Percentiles rank a stretch among this genome's conserved stretches.
phyloP scores from a whole-genome alignment of 1,139 yeast species.

The Spencermartinsiella ligniputridi region DNA sequence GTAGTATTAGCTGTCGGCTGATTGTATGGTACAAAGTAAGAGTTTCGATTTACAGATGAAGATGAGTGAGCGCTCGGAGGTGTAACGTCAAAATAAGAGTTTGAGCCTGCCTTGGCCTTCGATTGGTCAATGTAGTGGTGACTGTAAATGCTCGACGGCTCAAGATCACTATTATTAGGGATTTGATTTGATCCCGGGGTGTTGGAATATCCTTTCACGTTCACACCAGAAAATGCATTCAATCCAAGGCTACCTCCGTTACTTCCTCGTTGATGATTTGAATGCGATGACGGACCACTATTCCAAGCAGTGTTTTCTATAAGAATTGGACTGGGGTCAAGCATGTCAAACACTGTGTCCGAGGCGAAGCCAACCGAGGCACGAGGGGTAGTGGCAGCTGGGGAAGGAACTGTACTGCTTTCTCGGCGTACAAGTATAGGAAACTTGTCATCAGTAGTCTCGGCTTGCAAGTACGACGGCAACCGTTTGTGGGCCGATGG shows the following conservation, averaged over 20 bases:
- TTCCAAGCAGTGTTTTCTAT: background rate
- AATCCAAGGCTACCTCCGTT: background rate
- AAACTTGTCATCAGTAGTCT: constrained; percentile 39
- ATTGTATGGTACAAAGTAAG: constrained; percentile 7
- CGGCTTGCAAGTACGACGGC: constrained; percentile 29
- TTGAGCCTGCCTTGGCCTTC: constrained; percentile 7
- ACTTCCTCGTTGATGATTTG: constrained; percentile 8
- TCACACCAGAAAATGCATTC: background rate
- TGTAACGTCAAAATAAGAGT: constrained; percentile 1
- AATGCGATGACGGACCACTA: constrained; percentile 9
- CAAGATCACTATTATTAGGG: no score
- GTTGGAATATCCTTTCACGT: no score
- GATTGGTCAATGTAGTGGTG: no score
- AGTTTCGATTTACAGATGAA: constrained; percentile 3
- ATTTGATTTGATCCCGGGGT: no score
- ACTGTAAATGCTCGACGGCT: no score
- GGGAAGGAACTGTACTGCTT: constrained; percentile 21
- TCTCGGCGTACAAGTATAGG: constrained; percentile 38
- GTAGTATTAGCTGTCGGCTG: constrained; percentile 1
- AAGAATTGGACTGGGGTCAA: constrained; percentile 9
- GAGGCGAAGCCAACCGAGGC: background rate
- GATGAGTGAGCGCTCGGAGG: constrained; percentile 4
- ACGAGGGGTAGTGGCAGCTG: background rate
- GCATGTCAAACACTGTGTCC: constrained; percentile 5
- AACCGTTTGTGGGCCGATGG: constrained; percentile 7